phyloP scores from a whole-genome alignment of 129 eudicot species.

The Flaveria robusta region DNA sequence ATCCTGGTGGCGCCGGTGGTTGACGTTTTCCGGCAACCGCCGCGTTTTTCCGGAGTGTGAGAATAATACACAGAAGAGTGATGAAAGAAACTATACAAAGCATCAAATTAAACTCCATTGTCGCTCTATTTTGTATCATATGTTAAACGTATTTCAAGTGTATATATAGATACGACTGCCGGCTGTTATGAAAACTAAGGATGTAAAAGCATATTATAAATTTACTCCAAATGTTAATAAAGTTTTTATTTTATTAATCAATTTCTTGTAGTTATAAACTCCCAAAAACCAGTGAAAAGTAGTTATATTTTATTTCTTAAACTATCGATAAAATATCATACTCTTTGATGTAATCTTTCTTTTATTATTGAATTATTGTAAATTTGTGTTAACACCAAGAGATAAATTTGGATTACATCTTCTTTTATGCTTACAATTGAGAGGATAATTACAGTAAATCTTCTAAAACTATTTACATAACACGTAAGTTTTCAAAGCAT shows the following conservation, averaged over 20 bases:
- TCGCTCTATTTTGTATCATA: constrained; percentile 2
- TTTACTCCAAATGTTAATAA: not conserved
- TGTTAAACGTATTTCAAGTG: constrained; percentile 7
- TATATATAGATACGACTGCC: constrained; percentile 27
- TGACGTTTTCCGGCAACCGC: constrained; percentile 23
- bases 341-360: no score
- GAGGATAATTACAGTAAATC: no score
- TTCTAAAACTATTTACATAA: no score
- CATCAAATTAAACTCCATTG: constrained; percentile 39
- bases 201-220: not conserved
- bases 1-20: constrained; percentile 78
- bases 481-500: no score
- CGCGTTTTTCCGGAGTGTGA: constrained; percentile 22
- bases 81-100: constrained; percentile 29
- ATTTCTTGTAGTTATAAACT: not conserved
- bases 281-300: no score
- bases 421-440: no score
- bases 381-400: no score
- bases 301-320: no score
- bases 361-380: no score
- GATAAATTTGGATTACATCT: no score
- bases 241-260: not conserved
- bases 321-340: no score
- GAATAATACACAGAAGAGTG: constrained; percentile 26
- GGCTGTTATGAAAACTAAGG: constrained; percentile 12